Conservation (phyloP, 2,329 filamentous ascomycete species). For the Penicillium crustosum region DNA sequence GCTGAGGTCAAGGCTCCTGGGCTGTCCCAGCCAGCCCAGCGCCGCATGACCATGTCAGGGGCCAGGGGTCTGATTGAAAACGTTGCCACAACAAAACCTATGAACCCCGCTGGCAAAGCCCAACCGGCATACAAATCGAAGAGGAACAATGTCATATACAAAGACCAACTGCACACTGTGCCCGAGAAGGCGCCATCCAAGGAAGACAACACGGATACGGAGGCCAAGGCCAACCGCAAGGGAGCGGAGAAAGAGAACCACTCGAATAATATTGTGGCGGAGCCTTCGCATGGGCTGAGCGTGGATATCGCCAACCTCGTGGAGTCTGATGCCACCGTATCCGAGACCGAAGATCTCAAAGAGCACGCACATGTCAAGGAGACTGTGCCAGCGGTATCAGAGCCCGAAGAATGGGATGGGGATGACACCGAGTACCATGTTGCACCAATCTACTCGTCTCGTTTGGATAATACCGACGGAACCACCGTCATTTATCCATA, state of each 20-base stretch:
- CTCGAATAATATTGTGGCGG: constrained; percentile 1
- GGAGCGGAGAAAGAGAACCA: constrained; percentile 9
- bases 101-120: constrained; percentile 35
- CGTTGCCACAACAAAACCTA: constrained; percentile 30
- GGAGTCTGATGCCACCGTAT: constrained; percentile 22
- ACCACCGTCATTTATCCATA: constrained; percentile 70
- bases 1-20: constrained; percentile 20
- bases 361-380: constrained; percentile 18
- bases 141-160: constrained; percentile 56
- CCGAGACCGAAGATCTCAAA: constrained; percentile 18
- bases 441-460: constrained; percentile 74
- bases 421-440: constrained; percentile 73
- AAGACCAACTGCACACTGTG: constrained; percentile 47
- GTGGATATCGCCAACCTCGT: neutral
- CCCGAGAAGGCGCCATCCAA: constrained; percentile 35
- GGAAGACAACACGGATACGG: constrained; percentile 26
- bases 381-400: constrained; percentile 39
- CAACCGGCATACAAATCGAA: constrained; percentile 45
- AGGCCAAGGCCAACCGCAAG: constrained; percentile 7
- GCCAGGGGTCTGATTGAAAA: constrained; percentile 42
- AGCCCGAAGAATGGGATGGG: constrained; percentile 71
- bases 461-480: constrained; percentile 69
- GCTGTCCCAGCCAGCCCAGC: constrained; percentile 60
- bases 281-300: neutral
- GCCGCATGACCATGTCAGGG: constrained; percentile 49